Base-by-base conservation (phyloP, 2,329 filamentous ascomycete species). In the Cercospora zeina region DNA sequence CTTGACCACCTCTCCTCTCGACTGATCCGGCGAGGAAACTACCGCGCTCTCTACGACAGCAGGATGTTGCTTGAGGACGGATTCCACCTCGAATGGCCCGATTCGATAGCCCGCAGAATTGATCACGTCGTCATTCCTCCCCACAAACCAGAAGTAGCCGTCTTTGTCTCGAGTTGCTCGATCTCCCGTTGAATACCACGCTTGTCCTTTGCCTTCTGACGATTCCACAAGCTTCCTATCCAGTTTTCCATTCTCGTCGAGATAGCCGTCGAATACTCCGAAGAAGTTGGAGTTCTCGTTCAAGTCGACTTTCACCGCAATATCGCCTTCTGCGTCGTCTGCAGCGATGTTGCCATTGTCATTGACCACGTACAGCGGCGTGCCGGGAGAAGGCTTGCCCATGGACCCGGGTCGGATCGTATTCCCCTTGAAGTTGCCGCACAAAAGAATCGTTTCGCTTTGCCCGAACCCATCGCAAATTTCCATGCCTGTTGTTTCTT, bases 91-190 rank as follows among this genome's bases (percentile, higher is more conserved):
- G 64, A 78, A 78, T 0, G 76, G 77, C 7, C 77, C 75, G 21
- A 77, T 76, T 27, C 77, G 70, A 64, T 78, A 78, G 3, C 77
- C 76, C 36, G 73, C 69, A 8, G 73, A 74, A 58, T 78, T 78
- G 58, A 78, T 78, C 21, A 78, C 76, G 73, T 99, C 95, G 74
- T 99, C 95, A 57, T 97, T 93, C 76, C 95, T 91, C 68, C 95
- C 95, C 63, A 93, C 90, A 75, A 99, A 97, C 95, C 95, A 97
- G 85, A 97, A 97, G 82, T 96, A 97, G 59, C 95, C 95, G 72
- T 97, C 93, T 77, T 96, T 89, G 76, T 99, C 95, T 74, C 93
- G 90, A 63, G 89, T 93, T 60, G 93, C 95, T 74, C 93, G 93
- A 63, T 78, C 77, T 9, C 77, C 77, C 0, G 77, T 78, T 6